phyloP scores from a whole-genome alignment of 2,329 filamentous ascomycete species.

The Colletotrichum sp. region DNA sequence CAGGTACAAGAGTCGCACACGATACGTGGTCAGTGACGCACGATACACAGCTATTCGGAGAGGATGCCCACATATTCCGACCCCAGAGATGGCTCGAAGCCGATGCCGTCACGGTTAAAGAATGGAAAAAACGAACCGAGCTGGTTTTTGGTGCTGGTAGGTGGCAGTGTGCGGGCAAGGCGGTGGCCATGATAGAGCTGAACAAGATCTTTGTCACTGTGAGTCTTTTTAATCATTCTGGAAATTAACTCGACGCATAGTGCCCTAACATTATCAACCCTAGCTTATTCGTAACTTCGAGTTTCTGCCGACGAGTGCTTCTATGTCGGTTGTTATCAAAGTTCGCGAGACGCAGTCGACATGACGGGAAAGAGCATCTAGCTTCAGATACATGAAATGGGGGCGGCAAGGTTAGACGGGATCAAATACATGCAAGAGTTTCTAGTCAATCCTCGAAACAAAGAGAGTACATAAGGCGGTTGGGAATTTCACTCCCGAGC shows the following conservation, averaged over 20 bases:
- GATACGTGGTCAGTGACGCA: conserved; percentile 42
- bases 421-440: not conserved
- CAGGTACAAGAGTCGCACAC: conserved; percentile 44
- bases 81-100: conserved; percentile 53
- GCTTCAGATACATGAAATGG: not conserved
- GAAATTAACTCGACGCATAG: not conserved
- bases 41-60: conserved; percentile 47
- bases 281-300: not conserved
- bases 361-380: not conserved
- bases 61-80: conserved; percentile 47
- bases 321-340: not conserved
- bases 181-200: conserved; percentile 48
- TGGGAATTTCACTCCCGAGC: not conserved
- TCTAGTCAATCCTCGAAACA: not conserved
- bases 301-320: not conserved
- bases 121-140: conserved; percentile 39
- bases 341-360: not conserved
- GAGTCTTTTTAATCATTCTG: conserved; percentile 5
- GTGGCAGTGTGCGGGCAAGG: conserved; percentile 48
- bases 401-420: not conserved
- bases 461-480: not conserved
- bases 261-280: rapidly evolving
- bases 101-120: conserved; percentile 31
- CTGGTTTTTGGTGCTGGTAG: conserved; percentile 47
- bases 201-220: conserved; percentile 49